Evolutionary conservation across 768 basidiomycete genomes (phyloP).

Genomic region (Trametes coccinea): DNA sequence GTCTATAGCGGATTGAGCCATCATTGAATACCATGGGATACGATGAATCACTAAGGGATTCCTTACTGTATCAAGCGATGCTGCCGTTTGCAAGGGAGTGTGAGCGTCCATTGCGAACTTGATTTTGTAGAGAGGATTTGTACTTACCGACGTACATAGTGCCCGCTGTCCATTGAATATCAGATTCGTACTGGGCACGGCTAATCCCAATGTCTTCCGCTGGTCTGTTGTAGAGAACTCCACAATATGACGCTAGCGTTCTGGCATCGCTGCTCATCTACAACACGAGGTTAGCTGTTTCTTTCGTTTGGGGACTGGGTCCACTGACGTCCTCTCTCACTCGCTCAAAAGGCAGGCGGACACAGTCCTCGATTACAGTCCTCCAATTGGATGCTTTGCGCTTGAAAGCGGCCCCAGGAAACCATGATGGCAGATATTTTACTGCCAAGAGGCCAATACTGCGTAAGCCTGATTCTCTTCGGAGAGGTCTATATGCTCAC

Average conservation of each 20-base stretch:
- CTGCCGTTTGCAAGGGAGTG: too few species aligned
- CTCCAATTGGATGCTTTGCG: constrained; percentile 9
- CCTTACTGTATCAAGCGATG: background rate
- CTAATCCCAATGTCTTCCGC: background rate
- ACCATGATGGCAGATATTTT: constrained; percentile 24
- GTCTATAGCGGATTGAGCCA: constrained; percentile 10
- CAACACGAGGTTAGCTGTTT: background rate
- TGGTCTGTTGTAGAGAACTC: too few species aligned
- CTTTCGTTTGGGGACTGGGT: too few species aligned
- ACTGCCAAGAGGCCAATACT: constrained; percentile 5
- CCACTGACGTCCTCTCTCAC: background rate
- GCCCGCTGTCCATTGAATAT: background rate
- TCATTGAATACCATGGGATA: background rate
- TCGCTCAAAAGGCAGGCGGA: background rate
- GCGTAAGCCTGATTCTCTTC: background rate
- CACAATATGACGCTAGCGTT: too few species aligned
- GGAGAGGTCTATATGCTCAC: background rate
- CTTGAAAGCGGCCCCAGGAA: constrained; percentile 26
- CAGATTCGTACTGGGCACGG: background rate
- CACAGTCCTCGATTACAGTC: background rate
- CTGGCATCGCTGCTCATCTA: background rate
- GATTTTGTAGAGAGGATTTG: background rate
- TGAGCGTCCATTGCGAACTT: too few species aligned
- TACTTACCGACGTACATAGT: constrained; percentile 2
- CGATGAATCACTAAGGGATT: too few species aligned